phyloP scores from a whole-genome alignment of 106 monocot species.

The Phalaenopsis aphrodite region DNA sequence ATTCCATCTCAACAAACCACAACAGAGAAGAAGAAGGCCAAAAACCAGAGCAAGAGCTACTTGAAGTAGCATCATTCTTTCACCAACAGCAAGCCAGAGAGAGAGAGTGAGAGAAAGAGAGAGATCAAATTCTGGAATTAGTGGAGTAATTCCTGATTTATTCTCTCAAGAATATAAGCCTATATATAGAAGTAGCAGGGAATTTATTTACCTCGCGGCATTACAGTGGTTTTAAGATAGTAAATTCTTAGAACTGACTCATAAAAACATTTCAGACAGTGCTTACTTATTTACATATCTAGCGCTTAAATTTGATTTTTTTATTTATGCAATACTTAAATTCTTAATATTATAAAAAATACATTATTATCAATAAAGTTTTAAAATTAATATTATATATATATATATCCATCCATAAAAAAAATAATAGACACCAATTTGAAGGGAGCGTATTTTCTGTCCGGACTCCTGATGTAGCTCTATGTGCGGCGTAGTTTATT shows the following conservation, averaged over 20 bases:
- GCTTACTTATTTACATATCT: no score
- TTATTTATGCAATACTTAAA: no score
- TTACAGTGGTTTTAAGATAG: constrained; percentile 3
- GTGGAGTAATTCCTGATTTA: constrained; percentile 7
- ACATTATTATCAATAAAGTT: no score
- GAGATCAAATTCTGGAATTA: constrained; percentile 1
- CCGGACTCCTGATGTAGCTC: no score
- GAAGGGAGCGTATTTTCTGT: no score
- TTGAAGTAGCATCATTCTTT: constrained; percentile 26
- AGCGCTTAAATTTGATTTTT: no score
- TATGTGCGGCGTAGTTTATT: no score
- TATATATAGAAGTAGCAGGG: constrained; percentile 20
- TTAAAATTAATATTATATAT: no score
- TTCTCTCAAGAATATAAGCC: constrained; percentile 3
- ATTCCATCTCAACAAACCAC: constrained; percentile 65
- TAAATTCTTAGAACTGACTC: background rate
- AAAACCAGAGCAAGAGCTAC: constrained; percentile 20
- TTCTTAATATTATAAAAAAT: no score
- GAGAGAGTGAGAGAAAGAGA: background rate
- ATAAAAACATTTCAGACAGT: no score
- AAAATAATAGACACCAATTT: no score
- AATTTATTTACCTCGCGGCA: constrained; percentile 2
- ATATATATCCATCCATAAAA: no score
- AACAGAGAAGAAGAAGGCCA: constrained; percentile 30
- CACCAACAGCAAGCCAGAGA: background rate